Evolutionary conservation across 192 early-diverging fungal genomes (phyloP).

Genomic region (Backusella tarrabulga): DNA sequence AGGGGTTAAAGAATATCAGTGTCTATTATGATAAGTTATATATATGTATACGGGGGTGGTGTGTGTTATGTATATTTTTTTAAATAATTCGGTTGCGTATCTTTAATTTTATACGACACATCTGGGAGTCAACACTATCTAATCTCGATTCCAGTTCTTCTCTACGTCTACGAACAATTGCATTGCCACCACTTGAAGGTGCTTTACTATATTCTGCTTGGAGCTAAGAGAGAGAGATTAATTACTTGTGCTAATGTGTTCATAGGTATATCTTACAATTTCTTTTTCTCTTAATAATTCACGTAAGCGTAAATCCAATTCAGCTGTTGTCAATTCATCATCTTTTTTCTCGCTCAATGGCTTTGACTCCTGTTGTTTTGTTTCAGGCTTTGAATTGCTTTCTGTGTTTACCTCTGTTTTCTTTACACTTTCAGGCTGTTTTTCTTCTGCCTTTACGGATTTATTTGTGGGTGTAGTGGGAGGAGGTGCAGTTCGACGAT

Average conservation of each 20-base stretch:
- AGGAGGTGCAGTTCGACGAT: not conserved
- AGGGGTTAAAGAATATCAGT: no score
- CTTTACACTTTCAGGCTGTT: not conserved
- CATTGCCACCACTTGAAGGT: conserved; percentile 48
- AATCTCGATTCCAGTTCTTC: conserved; percentile 48
- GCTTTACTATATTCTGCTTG: conserved; percentile 51
- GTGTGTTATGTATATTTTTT: conserved; percentile 26
- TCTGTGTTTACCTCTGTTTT: not conserved
- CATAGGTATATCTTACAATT: conserved; percentile 6
- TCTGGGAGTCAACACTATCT: conserved; percentile 42
- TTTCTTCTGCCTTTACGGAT: not conserved
- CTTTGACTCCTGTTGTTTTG: not conserved
- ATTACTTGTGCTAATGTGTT: not conserved
- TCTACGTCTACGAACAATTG: conserved; percentile 38
- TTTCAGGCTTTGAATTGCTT: not conserved
- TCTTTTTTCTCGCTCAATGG: not conserved
- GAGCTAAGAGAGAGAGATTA: conserved; percentile 23
- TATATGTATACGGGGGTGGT: not conserved
- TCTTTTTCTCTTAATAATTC: conserved; percentile 26
- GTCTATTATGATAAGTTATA: no score
- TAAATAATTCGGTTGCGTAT: conserved; percentile 32
- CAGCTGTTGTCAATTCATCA: not conserved
- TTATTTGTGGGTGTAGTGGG: not conserved
- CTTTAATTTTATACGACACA: conserved; percentile 44
- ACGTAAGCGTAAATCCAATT: conserved; percentile 16